These are phyloP conservation scores for Schizochytrium sp. DNA, from an alignment of 108 stramenopile species.

Conservation along the genomic window DNA sequence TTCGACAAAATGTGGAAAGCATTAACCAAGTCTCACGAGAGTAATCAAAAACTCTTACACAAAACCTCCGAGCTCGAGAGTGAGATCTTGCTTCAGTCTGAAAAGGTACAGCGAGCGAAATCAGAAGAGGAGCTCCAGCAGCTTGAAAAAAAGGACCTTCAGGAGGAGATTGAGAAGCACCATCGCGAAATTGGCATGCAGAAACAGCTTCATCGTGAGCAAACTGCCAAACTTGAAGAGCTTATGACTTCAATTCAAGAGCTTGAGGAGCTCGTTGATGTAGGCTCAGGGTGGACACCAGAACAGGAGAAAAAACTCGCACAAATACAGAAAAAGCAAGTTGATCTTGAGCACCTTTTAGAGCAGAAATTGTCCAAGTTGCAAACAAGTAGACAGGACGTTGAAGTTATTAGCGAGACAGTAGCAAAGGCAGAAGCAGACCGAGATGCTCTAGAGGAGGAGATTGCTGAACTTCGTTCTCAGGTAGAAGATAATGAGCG, in stretches of 20 bases:
- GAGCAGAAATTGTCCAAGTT: conserved; percentile 67
- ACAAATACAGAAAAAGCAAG: not conserved
- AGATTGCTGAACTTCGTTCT: not conserved
- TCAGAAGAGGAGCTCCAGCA: conserved; percentile 64
- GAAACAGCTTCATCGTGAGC: conserved; percentile 66
- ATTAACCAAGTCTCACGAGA: conserved; percentile 6
- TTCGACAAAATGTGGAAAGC: conserved; percentile 59
- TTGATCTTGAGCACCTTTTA: conserved; percentile 63
- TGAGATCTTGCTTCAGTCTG: not conserved
- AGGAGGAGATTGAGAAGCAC: conserved; percentile 59
- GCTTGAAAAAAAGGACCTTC: conserved; percentile 64
- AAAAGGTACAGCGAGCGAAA: conserved; percentile 59
- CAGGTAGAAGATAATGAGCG: conserved; percentile 72
- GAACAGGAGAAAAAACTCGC: not conserved
- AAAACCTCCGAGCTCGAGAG: conserved; percentile 24
- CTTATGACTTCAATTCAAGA: conserved; percentile 27
- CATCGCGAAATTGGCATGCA: conserved; percentile 11
- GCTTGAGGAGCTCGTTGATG: conserved; percentile 59
- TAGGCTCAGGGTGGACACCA: not conserved
- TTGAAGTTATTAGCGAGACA: conserved; percentile 73
- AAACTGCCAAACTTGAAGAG: conserved; percentile 73
- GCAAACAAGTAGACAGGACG: conserved; percentile 65
- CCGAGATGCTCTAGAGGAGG: conserved; percentile 64
- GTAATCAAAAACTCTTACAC: not conserved
- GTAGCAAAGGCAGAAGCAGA: conserved; percentile 63